These are phyloP conservation scores for Yamadazyma membranifaciens DNA, from an alignment of 1,139 yeast species.

Conservation along the genomic window DNA sequence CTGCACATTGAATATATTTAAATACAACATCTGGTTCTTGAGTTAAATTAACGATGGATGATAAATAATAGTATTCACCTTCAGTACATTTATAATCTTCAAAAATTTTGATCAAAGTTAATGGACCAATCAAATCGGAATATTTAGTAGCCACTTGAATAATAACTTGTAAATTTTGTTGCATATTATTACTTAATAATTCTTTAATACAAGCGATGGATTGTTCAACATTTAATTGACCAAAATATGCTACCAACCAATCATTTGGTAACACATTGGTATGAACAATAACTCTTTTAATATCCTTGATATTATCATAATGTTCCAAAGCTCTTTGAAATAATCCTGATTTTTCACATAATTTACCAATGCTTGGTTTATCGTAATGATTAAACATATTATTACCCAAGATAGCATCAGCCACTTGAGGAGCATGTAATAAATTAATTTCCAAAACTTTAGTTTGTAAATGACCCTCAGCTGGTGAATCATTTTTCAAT, in stretches of 20 bases:
- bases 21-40: conserved; percentile 94
- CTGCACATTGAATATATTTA: conserved; percentile 94
- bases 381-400: conserved; percentile 95
- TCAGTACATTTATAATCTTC: conserved; percentile 91
- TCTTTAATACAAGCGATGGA: conserved; percentile 85
- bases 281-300: conserved; percentile 90
- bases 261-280: conserved; percentile 85
- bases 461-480: conserved; percentile 95
- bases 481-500: conserved; percentile 88
- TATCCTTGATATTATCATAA: conserved; percentile 91
- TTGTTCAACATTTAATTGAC: conserved; percentile 93
- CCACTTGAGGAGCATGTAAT: conserved; percentile 97
- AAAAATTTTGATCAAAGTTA: conserved; percentile 80
- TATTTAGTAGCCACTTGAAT: conserved; percentile 97
- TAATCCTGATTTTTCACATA: conserved; percentile 93
- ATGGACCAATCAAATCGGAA: conserved; percentile 89
- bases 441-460: conserved; percentile 90
- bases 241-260: conserved; percentile 91
- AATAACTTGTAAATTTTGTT: conserved; percentile 88
- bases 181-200: conserved; percentile 75
- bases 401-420: conserved; percentile 96
- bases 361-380: conserved; percentile 85
- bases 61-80: conserved; percentile 91
- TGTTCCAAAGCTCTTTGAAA: conserved; percentile 94
- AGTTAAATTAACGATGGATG: conserved; percentile 88